Conservation (phyloP, 1,139 yeast genomes). For the Saccharomycopsis hybrid region DNA sequence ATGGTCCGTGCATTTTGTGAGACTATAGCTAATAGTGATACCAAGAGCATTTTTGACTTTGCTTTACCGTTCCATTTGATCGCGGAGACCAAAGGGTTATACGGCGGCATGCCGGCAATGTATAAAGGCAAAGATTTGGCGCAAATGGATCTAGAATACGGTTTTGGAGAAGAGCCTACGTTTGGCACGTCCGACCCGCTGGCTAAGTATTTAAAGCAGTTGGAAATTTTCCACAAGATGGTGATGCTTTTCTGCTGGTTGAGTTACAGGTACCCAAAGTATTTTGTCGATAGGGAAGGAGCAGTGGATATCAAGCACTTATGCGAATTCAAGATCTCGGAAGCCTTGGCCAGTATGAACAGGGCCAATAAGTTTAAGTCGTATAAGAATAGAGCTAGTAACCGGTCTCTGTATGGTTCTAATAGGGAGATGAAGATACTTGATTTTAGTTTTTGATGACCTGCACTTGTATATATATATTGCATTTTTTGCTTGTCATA, state of each 20-base stretch:
- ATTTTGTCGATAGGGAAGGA: conserved; percentile 69
- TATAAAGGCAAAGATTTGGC: neutral
- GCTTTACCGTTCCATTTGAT: conserved; percentile 29
- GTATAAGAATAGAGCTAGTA: too few species aligned
- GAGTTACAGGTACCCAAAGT: conserved; percentile 76
- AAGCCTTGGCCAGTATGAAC: conserved; percentile 33
- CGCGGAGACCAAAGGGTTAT: conserved; percentile 13
- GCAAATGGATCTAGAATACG: too few species aligned
- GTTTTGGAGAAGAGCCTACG: too few species aligned
- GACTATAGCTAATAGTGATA: conserved; percentile 28
- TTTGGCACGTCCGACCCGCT: neutral
- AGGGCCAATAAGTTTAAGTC: too few species aligned
- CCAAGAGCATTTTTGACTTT: conserved; percentile 30
- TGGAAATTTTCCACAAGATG: conserved; percentile 67
- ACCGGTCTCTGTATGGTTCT: too few species aligned
- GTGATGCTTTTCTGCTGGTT: conserved; percentile 78
- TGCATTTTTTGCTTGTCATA: too few species aligned
- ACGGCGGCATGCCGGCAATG: neutral
- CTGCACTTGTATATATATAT: too few species aligned
- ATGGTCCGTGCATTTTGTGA: conserved; percentile 24
- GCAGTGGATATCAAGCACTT: conserved; percentile 62
- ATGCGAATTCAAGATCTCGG: conserved; percentile 60
- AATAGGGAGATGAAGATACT: too few species aligned
- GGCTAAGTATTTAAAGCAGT: conserved; percentile 18
- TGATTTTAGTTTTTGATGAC: too few species aligned